Base-by-base conservation (phyloP, 2,329 filamentous ascomycete species). In the Penicillium sp. region DNA sequence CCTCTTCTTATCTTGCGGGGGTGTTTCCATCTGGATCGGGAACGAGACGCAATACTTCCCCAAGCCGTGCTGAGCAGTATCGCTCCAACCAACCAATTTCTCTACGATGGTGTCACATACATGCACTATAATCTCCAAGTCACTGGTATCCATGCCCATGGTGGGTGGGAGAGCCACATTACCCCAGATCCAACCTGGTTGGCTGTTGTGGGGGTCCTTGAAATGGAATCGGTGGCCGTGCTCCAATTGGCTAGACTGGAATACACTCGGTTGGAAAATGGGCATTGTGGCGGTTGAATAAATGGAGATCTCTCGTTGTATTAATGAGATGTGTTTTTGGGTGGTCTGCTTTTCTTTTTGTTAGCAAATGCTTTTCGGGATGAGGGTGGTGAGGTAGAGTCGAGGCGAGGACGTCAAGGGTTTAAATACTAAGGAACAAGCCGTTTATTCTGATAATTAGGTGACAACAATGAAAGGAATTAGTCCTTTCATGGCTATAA, bases 131-230 rank as follows among this genome's bases (percentile, higher is more conserved):
- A 50, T 41, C 12, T 40, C n/a, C n/a, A 7, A 10, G 8, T 27
- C 35, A n/a, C 13, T 15, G 2, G 23, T 50, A 1, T 8, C 12
- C 15, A 41, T 9, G n/a, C n/a, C 12, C 10, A 50, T 27, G 13
- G 35, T 50, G 8, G 41, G 12, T 0, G 35, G n/a, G 4, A 51
- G 9, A 42, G 37, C 2, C 19, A 51, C 37, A 13, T 29, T 31
- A 6, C n/a, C 49, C 49, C 49, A 51, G 19, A 17, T 7, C 49
- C 49, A 51, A 43, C 49, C 49, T 8, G 6, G 8, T 2, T 51
- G 49, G n/a, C 25, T 40, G 37, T 31, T 43, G 37, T 51, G 49
- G n/a, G 49, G 49, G n/a, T 51, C 49, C 15, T 23, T 43, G 19
- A 41, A 51, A 23, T 51, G 49, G 25, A 43, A 51, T 12, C 37